Evolutionary conservation across 371 early-diverging fungal genomes (phyloP).

Genomic region (Mucor saturninus): DNA sequence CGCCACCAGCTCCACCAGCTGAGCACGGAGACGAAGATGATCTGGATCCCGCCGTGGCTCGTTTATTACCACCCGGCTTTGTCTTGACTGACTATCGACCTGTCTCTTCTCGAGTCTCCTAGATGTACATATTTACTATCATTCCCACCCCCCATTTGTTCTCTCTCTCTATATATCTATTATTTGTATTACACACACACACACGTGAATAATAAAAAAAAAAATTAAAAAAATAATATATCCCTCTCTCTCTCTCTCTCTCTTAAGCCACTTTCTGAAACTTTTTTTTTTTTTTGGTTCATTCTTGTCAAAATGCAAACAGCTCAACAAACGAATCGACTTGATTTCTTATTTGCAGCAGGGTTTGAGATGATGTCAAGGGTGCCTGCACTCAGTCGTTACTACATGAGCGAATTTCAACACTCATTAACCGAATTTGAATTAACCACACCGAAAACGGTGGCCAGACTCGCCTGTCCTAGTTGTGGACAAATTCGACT

Average conservation of each 20-base stretch:
- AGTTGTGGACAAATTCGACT: conserved; percentile 45
- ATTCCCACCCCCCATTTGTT: not conserved
- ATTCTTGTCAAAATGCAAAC: conserved; percentile 4
- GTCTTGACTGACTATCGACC: not conserved
- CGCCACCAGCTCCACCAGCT: no score
- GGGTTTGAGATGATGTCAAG: conserved; percentile 28
- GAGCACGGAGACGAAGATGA: not conserved
- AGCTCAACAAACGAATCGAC: conserved; percentile 33
- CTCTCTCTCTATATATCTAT: no score
- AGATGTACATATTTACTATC: not conserved
- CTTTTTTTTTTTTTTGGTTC: not conserved
- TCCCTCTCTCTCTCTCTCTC: not conserved
- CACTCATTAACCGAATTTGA: conserved; percentile 34
- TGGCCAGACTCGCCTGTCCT: conserved; percentile 31
- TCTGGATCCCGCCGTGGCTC: conserved; percentile 24
- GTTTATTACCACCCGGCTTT: conserved; percentile 13
- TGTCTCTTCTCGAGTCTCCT: not conserved
- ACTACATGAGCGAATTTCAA: conserved; percentile 53
- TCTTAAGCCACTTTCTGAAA: not conserved
- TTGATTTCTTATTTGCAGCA: conserved; percentile 43
- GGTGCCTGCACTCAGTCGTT: conserved; percentile 42
- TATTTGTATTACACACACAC: no score
- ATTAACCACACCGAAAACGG: conserved; percentile 26
- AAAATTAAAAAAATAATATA: not conserved
- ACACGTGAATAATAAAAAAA: not conserved